Conservation (phyloP, 2,329 filamentous ascomycete species). For the Aspergillus sp. region DNA sequence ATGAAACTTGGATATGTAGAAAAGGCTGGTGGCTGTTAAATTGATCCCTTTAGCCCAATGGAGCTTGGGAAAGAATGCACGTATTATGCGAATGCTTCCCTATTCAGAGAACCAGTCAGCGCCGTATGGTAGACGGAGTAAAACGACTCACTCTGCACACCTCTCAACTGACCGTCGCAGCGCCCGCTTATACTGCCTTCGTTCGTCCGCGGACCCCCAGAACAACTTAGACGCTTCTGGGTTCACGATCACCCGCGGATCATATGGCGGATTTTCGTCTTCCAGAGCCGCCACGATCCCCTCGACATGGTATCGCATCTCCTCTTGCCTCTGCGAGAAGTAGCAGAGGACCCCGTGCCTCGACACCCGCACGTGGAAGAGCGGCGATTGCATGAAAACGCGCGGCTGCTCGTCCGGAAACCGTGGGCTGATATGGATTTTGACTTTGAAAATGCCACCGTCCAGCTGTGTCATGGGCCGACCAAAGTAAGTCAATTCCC, state of each 20-base stretch:
- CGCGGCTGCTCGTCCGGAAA: conserved; percentile 87
- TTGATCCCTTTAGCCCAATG: not conserved
- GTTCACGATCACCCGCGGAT: conserved; percentile 79
- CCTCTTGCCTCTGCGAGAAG: conserved; percentile 59
- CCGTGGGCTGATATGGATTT: conserved; percentile 66
- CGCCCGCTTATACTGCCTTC: conserved; percentile 73
- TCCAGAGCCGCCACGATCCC: conserved; percentile 75
- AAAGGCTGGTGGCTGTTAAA: not conserved
- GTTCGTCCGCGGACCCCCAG: conserved; percentile 71
- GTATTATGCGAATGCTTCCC: not conserved
- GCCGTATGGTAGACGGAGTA: too few relatives aligned
- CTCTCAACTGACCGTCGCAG: conserved; percentile 64
- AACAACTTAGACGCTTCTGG: conserved; percentile 76
- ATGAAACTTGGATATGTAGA: not conserved
- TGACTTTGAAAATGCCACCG: conserved; percentile 78
- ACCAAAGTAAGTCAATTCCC: conserved; percentile 82
- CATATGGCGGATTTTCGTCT: conserved; percentile 78
- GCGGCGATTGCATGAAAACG: conserved; percentile 65
- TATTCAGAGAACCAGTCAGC: not conserved
- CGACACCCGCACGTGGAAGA: conserved; percentile 85
- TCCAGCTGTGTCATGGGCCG: conserved; percentile 88
- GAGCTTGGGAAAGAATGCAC: not conserved
- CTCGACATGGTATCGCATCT: conserved; percentile 73
- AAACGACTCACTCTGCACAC: conserved; percentile 23
- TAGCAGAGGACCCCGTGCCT: conserved; percentile 77